Evolutionary conservation across 148 eudicot species (phyloP).

Genomic region (Selenicereus undatus): DNA sequence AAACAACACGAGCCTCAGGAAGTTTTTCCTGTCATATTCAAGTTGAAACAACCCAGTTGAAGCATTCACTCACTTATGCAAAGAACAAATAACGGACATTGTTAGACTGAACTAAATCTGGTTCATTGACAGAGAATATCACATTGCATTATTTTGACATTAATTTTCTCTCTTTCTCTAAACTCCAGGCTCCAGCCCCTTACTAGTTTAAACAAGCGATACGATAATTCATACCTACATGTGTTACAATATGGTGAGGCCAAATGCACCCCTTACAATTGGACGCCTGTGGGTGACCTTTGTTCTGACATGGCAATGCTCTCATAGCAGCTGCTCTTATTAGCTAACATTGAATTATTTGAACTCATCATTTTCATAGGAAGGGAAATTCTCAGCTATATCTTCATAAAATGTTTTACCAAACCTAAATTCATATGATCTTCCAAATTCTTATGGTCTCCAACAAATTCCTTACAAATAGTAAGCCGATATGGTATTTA

Average conservation of each 20-base stretch:
- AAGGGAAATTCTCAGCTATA: neutral
- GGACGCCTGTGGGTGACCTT: neutral
- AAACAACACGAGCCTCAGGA: constrained; percentile 95
- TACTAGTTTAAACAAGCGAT: neutral
- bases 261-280: neutral
- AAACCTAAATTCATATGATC: neutral
- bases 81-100: neutral
- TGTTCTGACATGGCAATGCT: neutral
- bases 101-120: neutral
- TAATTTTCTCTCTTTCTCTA: neutral
- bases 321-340: neutral
- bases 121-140: neutral
- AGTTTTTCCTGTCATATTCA: constrained; percentile 62
- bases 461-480: neutral
- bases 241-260: neutral
- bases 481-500: neutral
- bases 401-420: neutral
- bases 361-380: neutral
- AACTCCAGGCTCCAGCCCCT: neutral
- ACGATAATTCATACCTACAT: neutral
- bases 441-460: neutral
- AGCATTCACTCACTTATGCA: neutral
- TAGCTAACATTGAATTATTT: neutral
- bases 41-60: constrained; percentile 24
- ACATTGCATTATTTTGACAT: neutral